Percentiles rank a stretch among this genome's conserved stretches.
These are phyloP conservation scores for Tillandsia fasciculata DNA, from an alignment of 176 grass and related monocot species.

Conservation along the genomic window DNA sequence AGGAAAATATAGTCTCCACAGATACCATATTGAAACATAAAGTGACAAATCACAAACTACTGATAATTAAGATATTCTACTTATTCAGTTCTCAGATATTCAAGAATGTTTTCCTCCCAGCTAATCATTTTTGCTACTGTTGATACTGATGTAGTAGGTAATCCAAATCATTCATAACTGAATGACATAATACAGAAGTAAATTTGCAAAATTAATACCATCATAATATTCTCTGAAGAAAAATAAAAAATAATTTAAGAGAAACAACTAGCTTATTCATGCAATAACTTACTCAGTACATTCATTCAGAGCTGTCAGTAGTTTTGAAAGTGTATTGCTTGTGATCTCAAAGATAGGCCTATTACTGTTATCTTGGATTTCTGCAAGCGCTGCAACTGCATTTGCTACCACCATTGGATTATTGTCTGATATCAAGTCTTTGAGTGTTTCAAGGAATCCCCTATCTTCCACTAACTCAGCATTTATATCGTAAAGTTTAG, in stretches of 20 bases:
- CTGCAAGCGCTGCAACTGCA: constrained; percentile 95
- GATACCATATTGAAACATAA: no score
- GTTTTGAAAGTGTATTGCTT: constrained; percentile 92
- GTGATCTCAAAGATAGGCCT: constrained; percentile 86
- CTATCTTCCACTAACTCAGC: constrained; percentile 95
- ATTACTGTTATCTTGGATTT: constrained; percentile 84
- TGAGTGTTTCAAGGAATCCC: constrained; percentile 88
- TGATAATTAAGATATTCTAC: not conserved
- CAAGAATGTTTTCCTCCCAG: no score
- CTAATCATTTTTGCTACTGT: not conserved
- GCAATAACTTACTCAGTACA: constrained; percentile 77
- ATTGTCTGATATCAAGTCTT: constrained; percentile 96
- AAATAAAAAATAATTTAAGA: not conserved
- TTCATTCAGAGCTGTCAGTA: constrained; percentile 96
- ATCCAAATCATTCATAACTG: not conserved
- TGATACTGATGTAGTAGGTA: not conserved
- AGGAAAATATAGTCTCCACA: no score
- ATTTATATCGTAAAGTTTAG: constrained; percentile 99
- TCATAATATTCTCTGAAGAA: not conserved
- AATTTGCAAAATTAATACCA: not conserved
- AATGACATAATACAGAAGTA: not conserved
- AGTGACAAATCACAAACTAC: not conserved
- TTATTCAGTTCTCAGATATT: no score
- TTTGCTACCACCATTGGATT: constrained; percentile 99
- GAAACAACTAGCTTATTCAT: constrained; percentile 1